These are phyloP conservation scores for Condylostoma magnum DNA, from an alignment of 169 alveolate genomes.

Conservation along the genomic window DNA sequence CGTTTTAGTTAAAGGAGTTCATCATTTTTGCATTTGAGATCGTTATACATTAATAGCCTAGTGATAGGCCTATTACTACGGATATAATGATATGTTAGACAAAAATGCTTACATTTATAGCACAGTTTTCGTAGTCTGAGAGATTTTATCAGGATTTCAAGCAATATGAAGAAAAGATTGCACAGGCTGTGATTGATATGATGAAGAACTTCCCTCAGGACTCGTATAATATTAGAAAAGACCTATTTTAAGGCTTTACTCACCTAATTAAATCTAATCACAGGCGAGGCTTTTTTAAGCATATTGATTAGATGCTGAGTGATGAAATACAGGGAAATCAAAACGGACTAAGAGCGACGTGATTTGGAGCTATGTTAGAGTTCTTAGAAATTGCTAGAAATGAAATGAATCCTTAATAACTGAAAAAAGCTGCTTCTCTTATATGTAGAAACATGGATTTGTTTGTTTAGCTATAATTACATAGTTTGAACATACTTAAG, in stretches of 20 bases:
- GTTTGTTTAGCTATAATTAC: not conserved
- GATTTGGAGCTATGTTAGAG: constrained; percentile 15
- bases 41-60: not conserved
- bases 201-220: constrained; percentile 22
- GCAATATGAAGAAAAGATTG: not conserved
- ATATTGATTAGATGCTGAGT: constrained; percentile 13
- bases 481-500: constrained; percentile 1
- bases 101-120: constrained; percentile 18
- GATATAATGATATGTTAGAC: constrained; percentile 26
- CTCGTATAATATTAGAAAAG: constrained; percentile 19
- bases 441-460: constrained; percentile 18
- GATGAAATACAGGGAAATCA: not conserved
- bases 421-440: constrained; percentile 18
- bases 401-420: constrained; percentile 17
- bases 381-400: constrained; percentile 4
- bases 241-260: constrained; percentile 20
- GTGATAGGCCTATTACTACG: not conserved
- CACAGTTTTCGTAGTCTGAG: constrained; percentile 20
- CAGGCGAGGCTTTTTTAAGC: constrained; percentile 19
- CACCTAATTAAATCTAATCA: constrained; percentile 9
- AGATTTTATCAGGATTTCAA: not conserved
- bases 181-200: constrained; percentile 17
- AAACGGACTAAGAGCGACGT: constrained; percentile 9
- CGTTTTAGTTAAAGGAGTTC: constrained; percentile 21
- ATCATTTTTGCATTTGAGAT: constrained; percentile 23